A percentile compares a stretch with the other conserved stretches of the same genome.
Evolutionary conservation across 164 flowering plant species (phyloP).

Genomic region (Umbilicus rupestris): DNA sequence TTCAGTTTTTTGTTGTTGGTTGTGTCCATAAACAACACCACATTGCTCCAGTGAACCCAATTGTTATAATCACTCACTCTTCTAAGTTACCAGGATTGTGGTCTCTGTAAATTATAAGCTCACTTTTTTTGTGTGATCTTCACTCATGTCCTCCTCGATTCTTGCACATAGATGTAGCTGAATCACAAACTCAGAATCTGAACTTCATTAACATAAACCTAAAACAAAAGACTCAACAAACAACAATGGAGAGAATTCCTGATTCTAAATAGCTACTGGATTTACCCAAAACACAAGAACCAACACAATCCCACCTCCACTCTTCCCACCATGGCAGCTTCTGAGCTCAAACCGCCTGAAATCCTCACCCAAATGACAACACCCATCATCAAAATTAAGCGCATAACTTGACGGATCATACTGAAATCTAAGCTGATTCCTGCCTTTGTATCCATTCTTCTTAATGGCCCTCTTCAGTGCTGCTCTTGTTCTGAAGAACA

Average conservation of each 20-base stretch:
- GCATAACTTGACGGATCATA: slow-evolving; percentile 86
- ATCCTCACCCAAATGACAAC: slow-evolving; percentile 15
- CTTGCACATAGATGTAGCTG: too few species aligned
- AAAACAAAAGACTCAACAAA: not conserved
- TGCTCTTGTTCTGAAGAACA: slow-evolving; percentile 54
- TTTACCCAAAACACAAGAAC: slow-evolving; percentile 2
- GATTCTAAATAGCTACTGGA: not conserved
- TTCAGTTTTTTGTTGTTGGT: slow-evolving; percentile 1
- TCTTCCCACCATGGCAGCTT: not conserved
- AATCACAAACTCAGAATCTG: not conserved
- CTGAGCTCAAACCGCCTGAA: slow-evolving; percentile 2
- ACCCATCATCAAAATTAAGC: slow-evolving; percentile 70
- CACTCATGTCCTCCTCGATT: too few species aligned
- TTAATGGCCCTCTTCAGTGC: slow-evolving; percentile 42
- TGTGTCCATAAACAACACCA: not conserved
- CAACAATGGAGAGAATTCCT: not conserved
- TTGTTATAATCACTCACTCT: too few species aligned
- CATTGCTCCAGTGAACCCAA: too few species aligned
- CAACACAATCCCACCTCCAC: not conserved
- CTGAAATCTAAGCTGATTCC: slow-evolving; percentile 36
- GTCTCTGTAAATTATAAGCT: too few species aligned
- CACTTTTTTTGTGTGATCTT: too few species aligned
- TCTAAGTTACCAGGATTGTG: too few species aligned
- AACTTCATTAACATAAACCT: slow-evolving; percentile 4
- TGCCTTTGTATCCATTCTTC: slow-evolving; percentile 15